A percentile compares a stretch with the other conserved stretches of the same genome.
Evolutionary conservation across 192 early-diverging fungal species (phyloP).

Genomic region (Phlyctochytrium planicorne): DNA sequence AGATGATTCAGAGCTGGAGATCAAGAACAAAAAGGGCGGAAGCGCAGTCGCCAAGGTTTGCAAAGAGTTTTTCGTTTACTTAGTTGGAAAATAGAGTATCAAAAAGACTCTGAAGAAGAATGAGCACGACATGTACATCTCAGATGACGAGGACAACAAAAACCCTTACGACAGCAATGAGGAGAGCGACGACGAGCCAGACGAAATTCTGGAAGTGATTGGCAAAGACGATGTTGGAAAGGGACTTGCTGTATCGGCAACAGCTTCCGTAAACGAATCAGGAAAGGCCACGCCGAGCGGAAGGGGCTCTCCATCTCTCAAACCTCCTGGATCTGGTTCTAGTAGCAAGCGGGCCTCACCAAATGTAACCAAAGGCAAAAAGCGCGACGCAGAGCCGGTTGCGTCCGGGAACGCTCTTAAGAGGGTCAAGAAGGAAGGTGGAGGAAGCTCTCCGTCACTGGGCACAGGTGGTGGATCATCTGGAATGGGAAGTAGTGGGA

Average conservation of each 20-base stretch:
- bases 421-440: too few relatives aligned
- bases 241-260: too few relatives aligned
- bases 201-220: slow-evolving; percentile 1
- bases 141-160: slow-evolving; percentile 33
- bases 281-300: not conserved
- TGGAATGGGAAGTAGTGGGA: too few relatives aligned
- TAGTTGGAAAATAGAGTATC: slow-evolving; percentile 23
- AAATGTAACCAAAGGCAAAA: slow-evolving; percentile 1
- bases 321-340: too few relatives aligned
- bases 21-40: slow-evolving; percentile 11
- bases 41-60: slow-evolving; percentile 10
- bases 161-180: slow-evolving; percentile 39
- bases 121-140: slow-evolving; percentile 24
- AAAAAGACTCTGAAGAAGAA: slow-evolving; percentile 34
- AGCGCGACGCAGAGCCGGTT: not conserved
- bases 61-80: slow-evolving; percentile 11
- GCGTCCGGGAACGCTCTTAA: slow-evolving; percentile 1
- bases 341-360: not conserved
- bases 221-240: slow-evolving; percentile 5
- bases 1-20: slow-evolving; percentile 38
- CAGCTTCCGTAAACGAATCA: slow-evolving; percentile 5
- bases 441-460: slow-evolving; percentile 1
- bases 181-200: slow-evolving; percentile 23
- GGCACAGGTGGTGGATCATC: too few relatives aligned
- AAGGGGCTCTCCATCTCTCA: not conserved